Conservation (phyloP, 768 basidiomycete genomes). For the Leccinum uliginosum region DNA sequence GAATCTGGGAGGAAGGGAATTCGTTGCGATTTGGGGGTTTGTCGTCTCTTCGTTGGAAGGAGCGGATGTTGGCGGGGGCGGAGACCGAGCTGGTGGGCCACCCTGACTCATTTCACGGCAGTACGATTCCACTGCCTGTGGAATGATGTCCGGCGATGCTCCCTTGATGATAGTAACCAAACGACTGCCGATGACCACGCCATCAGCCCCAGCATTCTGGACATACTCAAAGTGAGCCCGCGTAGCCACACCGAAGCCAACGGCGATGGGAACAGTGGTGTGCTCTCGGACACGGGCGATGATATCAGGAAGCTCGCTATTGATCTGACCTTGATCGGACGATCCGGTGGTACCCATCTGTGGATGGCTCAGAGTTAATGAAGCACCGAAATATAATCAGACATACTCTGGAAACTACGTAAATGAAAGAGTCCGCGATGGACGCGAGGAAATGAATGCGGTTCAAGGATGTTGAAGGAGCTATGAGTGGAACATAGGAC, state of each 20-base stretch:
- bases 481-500: conserved; percentile 92
- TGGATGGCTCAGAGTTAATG: conserved; percentile 12
- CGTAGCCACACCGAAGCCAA: conserved; percentile 95
- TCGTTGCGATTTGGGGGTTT: conserved; percentile 32
- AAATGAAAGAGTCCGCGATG: conserved; percentile 97
- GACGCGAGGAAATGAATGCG: conserved; percentile 88
- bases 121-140: conserved; percentile 61
- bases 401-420: conserved; percentile 91
- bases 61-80: background rate
- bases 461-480: conserved; percentile 84
- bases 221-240: conserved; percentile 85
- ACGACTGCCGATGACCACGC: conserved; percentile 89
- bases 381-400: background rate
- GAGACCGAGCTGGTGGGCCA: conserved; percentile 18
- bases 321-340: conserved; percentile 66
- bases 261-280: conserved; percentile 81
- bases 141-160: conserved; percentile 44
- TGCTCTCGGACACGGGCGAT: conserved; percentile 77
- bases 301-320: conserved; percentile 75
- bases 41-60: conserved; percentile 7
- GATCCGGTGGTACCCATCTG: conserved; percentile 99
- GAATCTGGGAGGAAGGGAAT: conserved; percentile 74
- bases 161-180: conserved; percentile 78
- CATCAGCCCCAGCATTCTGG: conserved; percentile 86
- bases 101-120: conserved; percentile 63